Percentiles rank a stretch among this genome's conserved stretches.
Conservation (phyloP, 371 early-diverging fungal species). For the Mucor circinelloides region DNA sequence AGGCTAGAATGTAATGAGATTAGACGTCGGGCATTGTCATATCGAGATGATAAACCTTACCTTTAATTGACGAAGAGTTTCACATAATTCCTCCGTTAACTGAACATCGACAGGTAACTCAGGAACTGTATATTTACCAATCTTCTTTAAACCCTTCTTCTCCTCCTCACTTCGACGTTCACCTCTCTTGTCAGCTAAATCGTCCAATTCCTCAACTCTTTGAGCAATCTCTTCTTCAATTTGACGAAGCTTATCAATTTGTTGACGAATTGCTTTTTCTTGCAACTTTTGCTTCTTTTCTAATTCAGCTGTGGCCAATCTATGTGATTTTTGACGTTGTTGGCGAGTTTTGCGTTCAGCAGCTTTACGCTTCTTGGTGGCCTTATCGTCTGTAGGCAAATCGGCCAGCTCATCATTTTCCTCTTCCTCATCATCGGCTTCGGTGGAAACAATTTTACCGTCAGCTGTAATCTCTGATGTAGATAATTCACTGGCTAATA, state of each 20-base stretch:
- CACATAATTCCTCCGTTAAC: constrained; percentile 61
- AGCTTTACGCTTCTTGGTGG: constrained; percentile 43
- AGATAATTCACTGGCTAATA: constrained; percentile 49
- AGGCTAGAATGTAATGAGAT: constrained; percentile 54
- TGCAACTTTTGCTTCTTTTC: constrained; percentile 36
- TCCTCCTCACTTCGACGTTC: constrained; percentile 43
- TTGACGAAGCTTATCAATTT: constrained; percentile 54
- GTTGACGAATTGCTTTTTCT: constrained; percentile 58
- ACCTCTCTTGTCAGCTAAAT: constrained; percentile 44
- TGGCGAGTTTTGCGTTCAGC: constrained; percentile 48
- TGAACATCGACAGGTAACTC: constrained; percentile 60
- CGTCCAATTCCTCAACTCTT: constrained; percentile 38
- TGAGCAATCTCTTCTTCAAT: constrained; percentile 51
- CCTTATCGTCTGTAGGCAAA: constrained; percentile 35
- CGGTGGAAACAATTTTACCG: constrained; percentile 29
- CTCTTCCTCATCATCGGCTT: constrained; percentile 56
- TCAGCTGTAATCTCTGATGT: constrained; percentile 23
- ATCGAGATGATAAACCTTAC: constrained; percentile 21
- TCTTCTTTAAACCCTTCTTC: constrained; percentile 51
- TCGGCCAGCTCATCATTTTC: constrained; percentile 43
- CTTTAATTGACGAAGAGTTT: constrained; percentile 59
- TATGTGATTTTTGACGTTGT: constrained; percentile 37
- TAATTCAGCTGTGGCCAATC: constrained; percentile 19
- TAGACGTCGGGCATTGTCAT: too few species aligned
- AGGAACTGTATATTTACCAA: constrained; percentile 51